Base-by-base conservation (phyloP, 306 rosid genomes). In the Castanea mollissima region DNA sequence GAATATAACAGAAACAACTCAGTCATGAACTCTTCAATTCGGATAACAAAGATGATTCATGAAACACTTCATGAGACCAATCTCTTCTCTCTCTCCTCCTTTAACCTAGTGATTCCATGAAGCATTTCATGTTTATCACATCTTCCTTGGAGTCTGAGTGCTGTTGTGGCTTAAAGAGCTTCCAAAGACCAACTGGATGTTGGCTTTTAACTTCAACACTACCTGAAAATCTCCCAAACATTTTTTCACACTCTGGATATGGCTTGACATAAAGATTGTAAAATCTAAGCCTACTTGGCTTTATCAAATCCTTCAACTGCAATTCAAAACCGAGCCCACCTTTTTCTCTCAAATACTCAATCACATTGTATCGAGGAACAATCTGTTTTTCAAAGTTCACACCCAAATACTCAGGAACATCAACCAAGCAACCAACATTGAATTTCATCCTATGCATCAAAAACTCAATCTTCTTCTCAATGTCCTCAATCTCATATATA, bases 251-350 rank as follows among this genome's bases (percentile, higher is more conserved):
- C 44, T 92, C 97, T 0, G 93, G 95, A 80, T 92, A 94, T 9
- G 97, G 97, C 84, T 92, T 92, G 19, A 92, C 99, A 71, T 88
- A 94, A 58, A 90, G 89, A 83, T 94, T 94, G 71, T 91, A 92
- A 89, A 94, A 94, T 71, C 77, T 80, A 64, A 94, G 88, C 87
- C 97, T 92, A 77, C 91, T 88, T 35, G 95, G 97, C 81, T 83
- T 92, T 76, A 94, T 83, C 77, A 94, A 25, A 63, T 89, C 93
- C 80, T 79, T 90, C 83, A 92, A 84, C 60, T 91, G 88, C 71
- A 94, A 69, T 71, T 90, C 83, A 81, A 80, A 88, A 71, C 89
- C 92, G 78, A 94, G 81, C 25, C 93, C 93, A 21, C 91, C 92
- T 71, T 78, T 88, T 69, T 89, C 92, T 75, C 79, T 87, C 89